Conservation (phyloP, 2,329 filamentous ascomycete genomes). For the Karstenula rhodostoma region DNA sequence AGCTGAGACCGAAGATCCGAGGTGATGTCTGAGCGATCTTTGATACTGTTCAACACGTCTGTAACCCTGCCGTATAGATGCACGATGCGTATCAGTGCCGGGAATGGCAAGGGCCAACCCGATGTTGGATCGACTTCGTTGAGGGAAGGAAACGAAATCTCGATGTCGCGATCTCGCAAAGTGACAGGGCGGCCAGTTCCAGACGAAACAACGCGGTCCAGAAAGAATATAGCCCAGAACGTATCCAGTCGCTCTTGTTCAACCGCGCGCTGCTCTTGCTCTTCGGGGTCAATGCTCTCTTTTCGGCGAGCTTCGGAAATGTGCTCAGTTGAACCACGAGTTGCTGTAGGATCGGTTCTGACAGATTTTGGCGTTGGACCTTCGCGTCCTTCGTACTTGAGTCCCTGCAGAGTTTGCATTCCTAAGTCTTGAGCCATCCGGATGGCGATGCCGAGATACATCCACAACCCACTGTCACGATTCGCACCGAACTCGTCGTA, state of each 20-base stretch:
- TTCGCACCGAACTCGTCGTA: conserved; percentile 91
- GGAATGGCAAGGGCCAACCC: conserved; percentile 80
- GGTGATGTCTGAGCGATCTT: conserved; percentile 76
- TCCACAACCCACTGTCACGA: conserved; percentile 90
- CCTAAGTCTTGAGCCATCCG: conserved; percentile 83
- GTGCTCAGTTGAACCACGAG: conserved; percentile 60
- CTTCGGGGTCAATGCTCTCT: conserved; percentile 35
- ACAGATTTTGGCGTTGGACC: conserved; percentile 65
- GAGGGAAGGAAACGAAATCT: conserved; percentile 72
- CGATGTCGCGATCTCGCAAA: conserved; percentile 83
- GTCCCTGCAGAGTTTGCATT: conserved; percentile 80
- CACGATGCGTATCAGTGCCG: conserved; percentile 81
- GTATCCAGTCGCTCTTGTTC: conserved; percentile 87
- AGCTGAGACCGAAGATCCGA: conserved; percentile 76
- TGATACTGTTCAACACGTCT: conserved; percentile 83
- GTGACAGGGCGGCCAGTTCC: conserved; percentile 86
- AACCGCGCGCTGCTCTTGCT: conserved; percentile 68
- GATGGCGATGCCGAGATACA: conserved; percentile 89
- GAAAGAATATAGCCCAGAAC: conserved; percentile 88
- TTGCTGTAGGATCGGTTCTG: conserved; percentile 47
- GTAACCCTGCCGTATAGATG: conserved; percentile 86
- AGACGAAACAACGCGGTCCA: conserved; percentile 87
- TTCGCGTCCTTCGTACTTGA: conserved; percentile 65
- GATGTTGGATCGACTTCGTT: conserved; percentile 62
- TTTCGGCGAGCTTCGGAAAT: conserved; percentile 58